phyloP scores from a whole-genome alignment of 176 grass and related monocot species.

The Zoysia pacifica region DNA sequence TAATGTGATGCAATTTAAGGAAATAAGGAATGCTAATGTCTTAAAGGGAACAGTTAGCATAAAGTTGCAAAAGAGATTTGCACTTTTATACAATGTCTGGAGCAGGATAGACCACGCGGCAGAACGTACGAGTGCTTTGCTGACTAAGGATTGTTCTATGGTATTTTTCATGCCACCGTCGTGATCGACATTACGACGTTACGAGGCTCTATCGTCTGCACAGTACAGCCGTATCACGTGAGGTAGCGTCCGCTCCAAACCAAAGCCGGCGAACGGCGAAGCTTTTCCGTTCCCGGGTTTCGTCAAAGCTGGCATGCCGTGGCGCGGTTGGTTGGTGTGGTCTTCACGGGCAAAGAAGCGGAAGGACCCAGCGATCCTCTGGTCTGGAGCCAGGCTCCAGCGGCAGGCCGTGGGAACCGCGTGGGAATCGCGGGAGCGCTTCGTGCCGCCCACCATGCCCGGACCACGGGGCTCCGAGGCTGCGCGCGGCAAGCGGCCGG shows the following conservation, averaged over 20 bases:
- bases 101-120: neutral
- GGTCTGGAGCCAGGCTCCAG: too few relatives aligned
- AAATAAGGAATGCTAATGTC: neutral
- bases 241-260: constrained; percentile 1
- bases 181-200: neutral
- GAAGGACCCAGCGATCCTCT: neutral
- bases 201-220: neutral
- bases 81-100: neutral
- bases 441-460: neutral
- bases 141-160: neutral
- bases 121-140: neutral
- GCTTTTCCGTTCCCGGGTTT: neutral
- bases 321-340: neutral
- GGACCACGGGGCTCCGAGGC: too few relatives aligned
- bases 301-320: neutral
- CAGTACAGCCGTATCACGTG: neutral
- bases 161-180: neutral
- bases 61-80: neutral
- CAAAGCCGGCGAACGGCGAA: neutral
- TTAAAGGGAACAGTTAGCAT: neutral
- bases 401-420: too few relatives aligned
- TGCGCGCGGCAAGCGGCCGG: neutral
- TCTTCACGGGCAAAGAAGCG: neutral
- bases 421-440: neutral
- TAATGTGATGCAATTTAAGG: neutral